Evolutionary conservation across 331 rosid genomes (phyloP), one percentile per base, ranked within the genome.

Genomic region (Malus hybrid): DNA sequence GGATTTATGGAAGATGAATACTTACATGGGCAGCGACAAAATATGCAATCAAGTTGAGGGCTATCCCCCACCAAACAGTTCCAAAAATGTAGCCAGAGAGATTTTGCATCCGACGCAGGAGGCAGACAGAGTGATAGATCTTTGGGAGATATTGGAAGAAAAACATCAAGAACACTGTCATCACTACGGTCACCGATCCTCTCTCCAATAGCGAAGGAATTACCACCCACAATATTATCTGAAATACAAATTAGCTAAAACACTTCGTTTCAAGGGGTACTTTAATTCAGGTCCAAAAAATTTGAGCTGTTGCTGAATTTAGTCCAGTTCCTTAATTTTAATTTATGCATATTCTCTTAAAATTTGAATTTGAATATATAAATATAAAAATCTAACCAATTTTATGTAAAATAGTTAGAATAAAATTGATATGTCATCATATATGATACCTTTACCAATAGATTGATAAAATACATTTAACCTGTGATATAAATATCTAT

Each of bases 1-100:
- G 6, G 55, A 32, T 65, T 7, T 7, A 8, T 32, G 42, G 10
- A 39, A 69, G n/a, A 74, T 6, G 73, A 19, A 5, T 20, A 83
- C 95, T 89, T 85, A 95, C 99, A 82, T 94, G 99, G 36, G 99
- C 88, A 15, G 99, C 99, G 29, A 94, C 99, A 46, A 94, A 94
- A 69, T 94, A 95, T 0, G 97, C 97, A 34, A 95, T 95, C 82
- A 95, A 59, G 81, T 95, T 95, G 73, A 95, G 97, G 60, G 99
- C 93, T 63, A 95, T 86, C 5, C 99, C 96, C 99, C 99, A 95
- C 99, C 99, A 95, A 75, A 89, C 90, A 0, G 97, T 95, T 33
- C 96, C 97, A 9, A 92, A 95, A 46, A 92, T 85, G 85, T 85
- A 95, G 78, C 97, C 97, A 1, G 96, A 80, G 70, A 87, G 87